A percentile compares a stretch with the other conserved stretches of the same genome.
Conservation (phyloP, 768 basidiomycete species). For the Pisolithus sp. region DNA sequence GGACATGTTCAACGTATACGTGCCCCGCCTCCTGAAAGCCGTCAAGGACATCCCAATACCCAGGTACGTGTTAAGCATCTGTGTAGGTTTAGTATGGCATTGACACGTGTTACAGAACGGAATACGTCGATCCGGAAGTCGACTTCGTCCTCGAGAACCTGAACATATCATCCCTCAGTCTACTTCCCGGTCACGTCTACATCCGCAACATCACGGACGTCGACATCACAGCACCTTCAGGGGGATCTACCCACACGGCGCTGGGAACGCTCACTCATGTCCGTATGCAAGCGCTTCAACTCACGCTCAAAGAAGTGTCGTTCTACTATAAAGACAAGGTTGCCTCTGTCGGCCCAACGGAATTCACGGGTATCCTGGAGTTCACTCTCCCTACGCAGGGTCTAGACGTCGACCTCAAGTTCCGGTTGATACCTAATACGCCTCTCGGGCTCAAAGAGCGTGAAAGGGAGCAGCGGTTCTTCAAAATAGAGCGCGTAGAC, state of each 20-base stretch:
- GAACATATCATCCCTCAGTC: slow-evolving; percentile 57
- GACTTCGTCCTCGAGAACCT: slow-evolving; percentile 75
- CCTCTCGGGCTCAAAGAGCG: slow-evolving; percentile 39
- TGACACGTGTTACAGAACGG: slow-evolving; percentile 40
- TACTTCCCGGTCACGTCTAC: slow-evolving; percentile 65
- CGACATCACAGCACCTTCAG: slow-evolving; percentile 41
- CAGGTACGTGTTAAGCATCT: slow-evolving; percentile 35
- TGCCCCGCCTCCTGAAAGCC: slow-evolving; percentile 48
- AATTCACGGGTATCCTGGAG: slow-evolving; percentile 57
- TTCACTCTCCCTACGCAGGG: slow-evolving; percentile 61
- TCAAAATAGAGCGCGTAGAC: slow-evolving; percentile 49
- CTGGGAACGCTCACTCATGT: slow-evolving; percentile 63
- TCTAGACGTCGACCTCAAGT: slow-evolving; percentile 60
- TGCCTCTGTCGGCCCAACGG: slow-evolving; percentile 44
- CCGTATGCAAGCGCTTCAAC: slow-evolving; percentile 57
- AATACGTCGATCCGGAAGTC: slow-evolving; percentile 60
- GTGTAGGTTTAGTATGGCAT: not conserved
- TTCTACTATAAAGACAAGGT: slow-evolving; percentile 69
- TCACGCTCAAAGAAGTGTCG: slow-evolving; percentile 57
- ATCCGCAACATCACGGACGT: slow-evolving; percentile 66
- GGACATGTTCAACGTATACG: slow-evolving; percentile 75
- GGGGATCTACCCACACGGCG: slow-evolving; percentile 36
- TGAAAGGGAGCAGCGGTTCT: slow-evolving; percentile 41
- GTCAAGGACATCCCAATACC: slow-evolving; percentile 66
- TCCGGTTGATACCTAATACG: slow-evolving; percentile 55